Conservation (phyloP, 306 rosid species). For the Cucumis cinereus region DNA sequence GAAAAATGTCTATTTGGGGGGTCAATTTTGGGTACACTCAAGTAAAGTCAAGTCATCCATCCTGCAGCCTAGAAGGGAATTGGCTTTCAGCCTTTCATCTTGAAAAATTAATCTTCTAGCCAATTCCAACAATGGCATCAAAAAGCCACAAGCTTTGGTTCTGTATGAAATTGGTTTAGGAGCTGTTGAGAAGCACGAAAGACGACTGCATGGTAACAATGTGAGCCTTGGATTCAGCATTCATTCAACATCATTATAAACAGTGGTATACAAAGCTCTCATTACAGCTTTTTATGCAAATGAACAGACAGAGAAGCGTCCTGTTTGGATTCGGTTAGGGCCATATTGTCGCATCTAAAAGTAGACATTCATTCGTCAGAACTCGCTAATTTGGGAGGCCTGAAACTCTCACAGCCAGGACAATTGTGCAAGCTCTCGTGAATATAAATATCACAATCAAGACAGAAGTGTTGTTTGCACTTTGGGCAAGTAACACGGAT, state of each 20-base stretch:
- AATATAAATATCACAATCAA: conserved; percentile 80
- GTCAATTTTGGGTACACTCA: too few species aligned
- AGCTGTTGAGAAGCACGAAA: not conserved
- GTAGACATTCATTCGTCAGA: conserved; percentile 5
- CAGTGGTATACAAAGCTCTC: not conserved
- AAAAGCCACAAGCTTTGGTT: not conserved
- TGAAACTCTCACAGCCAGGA: conserved; percentile 91
- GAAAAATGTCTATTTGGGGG: too few species aligned
- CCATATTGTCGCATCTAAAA: not conserved
- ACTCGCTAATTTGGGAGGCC: conserved; percentile 39
- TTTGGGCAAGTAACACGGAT: conserved; percentile 67
- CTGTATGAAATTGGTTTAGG: not conserved
- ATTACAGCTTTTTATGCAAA: too few species aligned
- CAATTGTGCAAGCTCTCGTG: conserved; percentile 95
- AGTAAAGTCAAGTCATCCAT: not conserved
- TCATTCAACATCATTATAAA: not conserved
- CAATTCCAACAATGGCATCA: not conserved
- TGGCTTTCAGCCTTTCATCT: not conserved
- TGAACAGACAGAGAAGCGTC: too few species aligned
- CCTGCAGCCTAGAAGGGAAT: not conserved
- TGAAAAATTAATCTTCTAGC: not conserved
- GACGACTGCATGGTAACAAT: not conserved
- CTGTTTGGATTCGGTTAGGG: not conserved
- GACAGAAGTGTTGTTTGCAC: conserved; percentile 83
- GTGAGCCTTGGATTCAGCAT: not conserved